A percentile compares a stretch with the other conserved stretches of the same genome.
phyloP scores from a whole-genome alignment of 768 basidiomycete species.

The Mrakia blollopis region DNA sequence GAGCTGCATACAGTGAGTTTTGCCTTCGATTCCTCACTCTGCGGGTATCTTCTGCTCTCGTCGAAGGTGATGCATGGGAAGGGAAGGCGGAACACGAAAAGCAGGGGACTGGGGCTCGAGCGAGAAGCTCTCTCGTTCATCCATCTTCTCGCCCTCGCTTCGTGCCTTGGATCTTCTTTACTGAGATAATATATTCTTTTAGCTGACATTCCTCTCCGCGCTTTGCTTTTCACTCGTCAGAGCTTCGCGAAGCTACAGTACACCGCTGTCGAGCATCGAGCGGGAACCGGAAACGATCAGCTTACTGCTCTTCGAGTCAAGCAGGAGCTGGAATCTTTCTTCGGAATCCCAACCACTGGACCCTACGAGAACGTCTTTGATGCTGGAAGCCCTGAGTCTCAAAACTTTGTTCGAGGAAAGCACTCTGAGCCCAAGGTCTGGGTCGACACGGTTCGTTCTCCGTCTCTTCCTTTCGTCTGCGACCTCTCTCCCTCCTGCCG shows the following conservation, averaged over 20 bases:
- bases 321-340: conserved; percentile 26
- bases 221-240: background rate
- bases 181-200: too few relatives aligned
- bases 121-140: background rate
- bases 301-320: conserved; percentile 27
- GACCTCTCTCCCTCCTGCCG: background rate
- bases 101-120: background rate
- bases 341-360: conserved; percentile 27
- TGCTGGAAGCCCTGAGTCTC: conserved; percentile 26
- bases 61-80: too few relatives aligned
- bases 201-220: too few relatives aligned
- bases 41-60: too few relatives aligned
- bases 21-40: background rate
- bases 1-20: conserved; percentile 22
- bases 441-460: conserved; percentile 26
- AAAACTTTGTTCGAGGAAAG: conserved; percentile 1
- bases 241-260: conserved; percentile 21
- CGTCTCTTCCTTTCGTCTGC: background rate
- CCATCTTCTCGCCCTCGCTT: background rate
- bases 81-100: background rate
- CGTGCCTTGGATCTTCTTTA: background rate
- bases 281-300: conserved; percentile 25
- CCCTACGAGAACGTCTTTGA: conserved; percentile 31
- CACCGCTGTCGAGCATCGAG: conserved; percentile 17
- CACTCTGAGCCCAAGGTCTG: conserved; percentile 21